Evolutionary conservation across 106 monocot genomes (phyloP).

Genomic region (Dendrobium chrysotoxum): DNA sequence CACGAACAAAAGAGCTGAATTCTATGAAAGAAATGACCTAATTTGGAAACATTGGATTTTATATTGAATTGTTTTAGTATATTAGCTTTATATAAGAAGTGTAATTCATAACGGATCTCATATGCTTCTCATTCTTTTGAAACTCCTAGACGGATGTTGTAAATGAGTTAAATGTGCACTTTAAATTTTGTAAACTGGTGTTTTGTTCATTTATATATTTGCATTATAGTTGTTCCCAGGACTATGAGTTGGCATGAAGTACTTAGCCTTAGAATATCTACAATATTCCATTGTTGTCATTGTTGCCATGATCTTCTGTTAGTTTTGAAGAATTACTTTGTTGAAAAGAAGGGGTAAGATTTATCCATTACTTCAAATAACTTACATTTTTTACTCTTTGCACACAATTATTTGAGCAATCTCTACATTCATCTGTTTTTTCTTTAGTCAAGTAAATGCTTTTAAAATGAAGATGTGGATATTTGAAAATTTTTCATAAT

Average conservation of each 20-base stretch:
- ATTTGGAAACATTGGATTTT: not conserved
- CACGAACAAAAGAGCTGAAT: not conserved
- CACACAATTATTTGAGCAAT: not conserved
- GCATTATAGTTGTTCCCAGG: not conserved
- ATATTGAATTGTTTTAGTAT: not conserved
- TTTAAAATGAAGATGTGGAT: not conserved
- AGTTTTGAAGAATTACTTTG: not conserved
- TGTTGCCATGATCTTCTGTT: not conserved
- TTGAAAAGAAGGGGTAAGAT: not conserved
- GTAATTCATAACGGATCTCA: not conserved
- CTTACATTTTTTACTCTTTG: not conserved
- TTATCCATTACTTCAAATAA: not conserved
- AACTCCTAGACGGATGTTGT: not conserved
- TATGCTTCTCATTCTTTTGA: not conserved
- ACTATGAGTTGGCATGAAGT: not conserved
- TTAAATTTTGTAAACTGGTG: not conserved
- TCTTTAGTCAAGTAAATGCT: not conserved
- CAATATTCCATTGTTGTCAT: not conserved
- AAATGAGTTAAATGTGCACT: not conserved
- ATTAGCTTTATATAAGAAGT: not conserved
- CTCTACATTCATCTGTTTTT: not conserved
- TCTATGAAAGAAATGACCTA: not conserved
- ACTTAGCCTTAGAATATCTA: not conserved
- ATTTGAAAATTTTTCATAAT: not conserved
- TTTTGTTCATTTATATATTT: not conserved